Evolutionary conservation across 352 stramenopile species (phyloP).

Genomic region (Globisporangium alternatum): DNA sequence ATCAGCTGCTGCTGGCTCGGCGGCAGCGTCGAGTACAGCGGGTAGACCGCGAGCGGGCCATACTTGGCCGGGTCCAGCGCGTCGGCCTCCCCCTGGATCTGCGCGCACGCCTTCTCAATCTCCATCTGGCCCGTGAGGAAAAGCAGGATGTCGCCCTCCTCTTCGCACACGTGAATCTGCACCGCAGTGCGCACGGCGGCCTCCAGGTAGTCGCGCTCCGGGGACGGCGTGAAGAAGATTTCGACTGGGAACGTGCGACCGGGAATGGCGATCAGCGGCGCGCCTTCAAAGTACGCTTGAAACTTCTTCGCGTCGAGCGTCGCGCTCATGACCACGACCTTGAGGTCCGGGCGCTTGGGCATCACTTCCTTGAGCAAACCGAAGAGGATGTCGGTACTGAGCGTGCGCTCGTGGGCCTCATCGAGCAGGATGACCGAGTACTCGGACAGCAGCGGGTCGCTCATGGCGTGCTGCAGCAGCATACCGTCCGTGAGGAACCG

Average conservation of each 20-base stretch:
- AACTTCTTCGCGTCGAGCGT: conserved; percentile 98
- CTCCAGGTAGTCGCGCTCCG: conserved; percentile 98
- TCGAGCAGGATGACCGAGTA: conserved; percentile 98
- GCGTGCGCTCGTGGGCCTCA: conserved; percentile 97
- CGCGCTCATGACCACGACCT: conserved; percentile 98
- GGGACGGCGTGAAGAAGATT: conserved; percentile 97
- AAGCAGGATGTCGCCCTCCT: conserved; percentile 97
- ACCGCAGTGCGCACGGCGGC: conserved; percentile 79
- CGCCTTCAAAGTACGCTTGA: conserved; percentile 93
- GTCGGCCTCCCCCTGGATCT: conserved; percentile 86
- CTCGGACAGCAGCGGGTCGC: conserved; percentile 92
- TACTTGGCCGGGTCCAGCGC: conserved; percentile 92
- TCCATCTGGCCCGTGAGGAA: conserved; percentile 99
- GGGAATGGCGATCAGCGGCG: conserved; percentile 92
- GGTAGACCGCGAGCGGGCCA: conserved; percentile 90
- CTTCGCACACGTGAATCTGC: conserved; percentile 98
- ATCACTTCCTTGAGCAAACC: conserved; percentile 97
- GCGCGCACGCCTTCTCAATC: conserved; percentile 96
- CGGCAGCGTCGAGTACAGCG: conserved; percentile 98
- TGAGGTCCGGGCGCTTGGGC: conserved; percentile 92
- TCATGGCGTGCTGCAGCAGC: conserved; percentile 97
- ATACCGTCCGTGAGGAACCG: conserved; percentile 91
- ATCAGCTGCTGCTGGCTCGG: conserved; percentile 99
- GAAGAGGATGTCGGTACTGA: conserved; percentile 98
- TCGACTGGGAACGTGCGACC: conserved; percentile 98